phyloP scores from a whole-genome alignment of 75 land plant species.

The Isoetes taiwanensis region DNA sequence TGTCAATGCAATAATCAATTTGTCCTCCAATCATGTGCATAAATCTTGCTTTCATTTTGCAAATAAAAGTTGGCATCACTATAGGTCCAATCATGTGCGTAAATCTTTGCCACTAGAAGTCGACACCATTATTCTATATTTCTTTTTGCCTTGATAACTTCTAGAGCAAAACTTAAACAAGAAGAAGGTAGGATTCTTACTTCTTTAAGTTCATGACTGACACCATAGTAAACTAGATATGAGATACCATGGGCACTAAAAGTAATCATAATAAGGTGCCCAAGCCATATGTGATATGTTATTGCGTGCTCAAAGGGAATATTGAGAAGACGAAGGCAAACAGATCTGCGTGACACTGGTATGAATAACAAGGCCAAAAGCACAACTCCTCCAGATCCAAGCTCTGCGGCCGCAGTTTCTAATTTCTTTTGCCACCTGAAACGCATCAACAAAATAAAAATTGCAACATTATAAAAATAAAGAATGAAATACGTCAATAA shows the following conservation, averaged over 20 bases:
- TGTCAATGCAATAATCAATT: no score
- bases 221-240: background rate
- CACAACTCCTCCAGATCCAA: background rate
- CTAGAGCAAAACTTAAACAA: no score
- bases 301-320: slow-evolving; percentile 1
- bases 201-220: background rate
- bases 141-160: no score
- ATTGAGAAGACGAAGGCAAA: background rate
- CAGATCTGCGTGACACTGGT: background rate
- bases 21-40: no score
- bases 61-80: no score
- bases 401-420: background rate
- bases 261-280: background rate
- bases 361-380: background rate
- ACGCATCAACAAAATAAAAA: background rate
- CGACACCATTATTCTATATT: no score
- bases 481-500: background rate
- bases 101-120: no score
- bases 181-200: no score
- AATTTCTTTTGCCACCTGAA: background rate
- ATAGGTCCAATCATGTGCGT: no score
- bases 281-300: slow-evolving; percentile 2
- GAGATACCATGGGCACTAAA: background rate
- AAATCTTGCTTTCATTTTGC: no score
- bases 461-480: background rate